phyloP scores from a whole-genome alignment of 2,329 filamentous ascomycete genomes.

The Chalara sp. region DNA sequence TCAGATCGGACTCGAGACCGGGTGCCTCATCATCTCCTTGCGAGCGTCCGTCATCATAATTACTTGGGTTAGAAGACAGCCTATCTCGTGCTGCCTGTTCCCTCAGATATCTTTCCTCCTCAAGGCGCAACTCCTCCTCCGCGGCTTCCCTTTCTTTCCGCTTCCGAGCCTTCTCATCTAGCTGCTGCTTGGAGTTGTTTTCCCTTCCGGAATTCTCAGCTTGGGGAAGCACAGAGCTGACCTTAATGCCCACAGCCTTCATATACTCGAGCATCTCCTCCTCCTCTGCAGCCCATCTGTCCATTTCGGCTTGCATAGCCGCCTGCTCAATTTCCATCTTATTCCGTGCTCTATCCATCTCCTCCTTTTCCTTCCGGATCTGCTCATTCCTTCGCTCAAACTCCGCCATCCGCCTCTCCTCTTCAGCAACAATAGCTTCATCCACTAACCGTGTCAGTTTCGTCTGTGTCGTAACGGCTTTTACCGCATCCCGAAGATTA shows the following conservation, averaged over 20 bases:
- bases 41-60: background rate
- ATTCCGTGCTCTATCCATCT: background rate
- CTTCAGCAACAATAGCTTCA: slow-evolving; percentile 3
- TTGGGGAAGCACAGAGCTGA: background rate
- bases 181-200: background rate
- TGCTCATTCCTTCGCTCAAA: slow-evolving; percentile 5
- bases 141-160: slow-evolving; percentile 1
- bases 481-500: background rate
- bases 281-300: background rate
- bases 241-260: background rate
- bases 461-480: background rate
- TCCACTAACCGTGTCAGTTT: background rate
- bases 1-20: background rate
- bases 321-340: background rate
- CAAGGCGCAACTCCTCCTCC: slow-evolving; percentile 1
- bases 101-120: slow-evolving; percentile 1
- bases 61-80: background rate
- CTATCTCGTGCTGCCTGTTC: background rate
- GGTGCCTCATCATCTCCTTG: background rate
- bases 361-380: background rate
- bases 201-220: background rate
- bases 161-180: slow-evolving; percentile 3
- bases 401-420: slow-evolving; percentile 11
- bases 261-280: background rate
- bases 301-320: background rate